Evolutionary conservation across 371 early-diverging fungal genomes (phyloP).

Genomic region (Lichtheimia ramosa): DNA sequence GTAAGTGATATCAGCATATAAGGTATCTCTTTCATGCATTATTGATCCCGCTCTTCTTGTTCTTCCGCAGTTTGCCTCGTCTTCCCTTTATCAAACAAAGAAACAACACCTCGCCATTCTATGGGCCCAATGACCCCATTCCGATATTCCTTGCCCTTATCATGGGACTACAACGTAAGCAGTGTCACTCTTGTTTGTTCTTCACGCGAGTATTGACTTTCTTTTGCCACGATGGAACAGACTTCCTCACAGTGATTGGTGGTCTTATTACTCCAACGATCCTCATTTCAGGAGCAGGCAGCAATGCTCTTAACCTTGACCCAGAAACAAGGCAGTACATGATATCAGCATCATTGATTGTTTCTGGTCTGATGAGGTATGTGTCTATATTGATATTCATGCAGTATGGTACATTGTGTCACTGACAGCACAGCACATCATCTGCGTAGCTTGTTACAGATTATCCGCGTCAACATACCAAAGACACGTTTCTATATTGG

Average conservation of each 20-base stretch:
- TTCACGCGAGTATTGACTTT: not conserved
- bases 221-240: slow-evolving; percentile 6
- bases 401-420: not conserved
- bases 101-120: slow-evolving; percentile 23
- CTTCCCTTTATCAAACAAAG: slow-evolving; percentile 21
- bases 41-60: too few relatives aligned
- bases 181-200: not conserved
- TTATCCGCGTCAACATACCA: slow-evolving; percentile 46
- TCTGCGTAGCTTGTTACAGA: slow-evolving; percentile 52
- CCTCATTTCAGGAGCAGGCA: slow-evolving; percentile 48
- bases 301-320: slow-evolving; percentile 46
- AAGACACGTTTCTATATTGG: slow-evolving; percentile 50
- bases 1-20: slow-evolving; percentile 10
- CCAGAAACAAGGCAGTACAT: slow-evolving; percentile 45
- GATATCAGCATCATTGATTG: slow-evolving; percentile 53
- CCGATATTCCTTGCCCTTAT: slow-evolving; percentile 29
- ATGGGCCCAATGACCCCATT: slow-evolving; percentile 30
- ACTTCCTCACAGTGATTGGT: slow-evolving; percentile 51
- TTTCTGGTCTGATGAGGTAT: slow-evolving; percentile 33
- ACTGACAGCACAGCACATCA: not conserved
- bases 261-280: slow-evolving; percentile 53
- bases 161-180: slow-evolving; percentile 35
- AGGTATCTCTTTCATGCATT: too few relatives aligned
- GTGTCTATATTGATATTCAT: slow-evolving; percentile 3
- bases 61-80: slow-evolving; percentile 23